Evolutionary conservation across 1,284 basidiomycete species (phyloP), one percentile per base, ranked within the genome.

Genomic region (Thecaphora thlaspeos): DNA sequence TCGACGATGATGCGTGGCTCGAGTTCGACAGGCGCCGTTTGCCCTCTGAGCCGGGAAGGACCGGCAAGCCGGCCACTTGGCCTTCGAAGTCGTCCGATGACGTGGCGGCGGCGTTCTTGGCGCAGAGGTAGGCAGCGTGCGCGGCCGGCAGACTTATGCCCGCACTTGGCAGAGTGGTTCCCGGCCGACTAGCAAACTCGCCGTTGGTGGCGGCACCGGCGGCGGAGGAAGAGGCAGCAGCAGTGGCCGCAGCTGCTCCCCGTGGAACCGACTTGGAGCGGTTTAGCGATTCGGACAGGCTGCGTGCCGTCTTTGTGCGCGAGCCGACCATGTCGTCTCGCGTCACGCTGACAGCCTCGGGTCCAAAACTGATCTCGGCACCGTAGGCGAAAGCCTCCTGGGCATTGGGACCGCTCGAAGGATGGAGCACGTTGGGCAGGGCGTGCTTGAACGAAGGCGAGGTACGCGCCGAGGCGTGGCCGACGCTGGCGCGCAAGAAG

Each of bases 291-390:
- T 72, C 70, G 4, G 58, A 64, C 23, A 68, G 64, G 11, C 65
- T 68, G 8, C 65, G 48, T 18, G 65, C 65, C 23, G 68, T 56
- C 43, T 66, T 66, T 43, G 55, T 40, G 3, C 62, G 41, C 30
- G 61, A 57, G 24, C 46, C 56, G 17, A 52, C 59, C 30, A 55
- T 15, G 28, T 61, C 55, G 43, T 61, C 59, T n/a, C 55, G 47
- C n/a, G 55, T 61, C 19, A 48, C 47, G 10, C 45, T 46, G 19
- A 51, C 43, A 3, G 58, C 15, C 15, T 53, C 51, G 1, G 52
- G 51, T 21, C 70, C 68, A 43, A 70, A 72, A 44, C 60, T 61
- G 55, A 72, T 72, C 49, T 70, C 70, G 19, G 68, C 62, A 15
- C 70, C 68, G 41, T 62, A 68, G 3, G 68, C 68, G 30, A 67